Percentiles rank a stretch among this genome's conserved stretches.
Evolutionary conservation across 768 basidiomycete genomes (phyloP).

Genomic region (Mycena polygramma): DNA sequence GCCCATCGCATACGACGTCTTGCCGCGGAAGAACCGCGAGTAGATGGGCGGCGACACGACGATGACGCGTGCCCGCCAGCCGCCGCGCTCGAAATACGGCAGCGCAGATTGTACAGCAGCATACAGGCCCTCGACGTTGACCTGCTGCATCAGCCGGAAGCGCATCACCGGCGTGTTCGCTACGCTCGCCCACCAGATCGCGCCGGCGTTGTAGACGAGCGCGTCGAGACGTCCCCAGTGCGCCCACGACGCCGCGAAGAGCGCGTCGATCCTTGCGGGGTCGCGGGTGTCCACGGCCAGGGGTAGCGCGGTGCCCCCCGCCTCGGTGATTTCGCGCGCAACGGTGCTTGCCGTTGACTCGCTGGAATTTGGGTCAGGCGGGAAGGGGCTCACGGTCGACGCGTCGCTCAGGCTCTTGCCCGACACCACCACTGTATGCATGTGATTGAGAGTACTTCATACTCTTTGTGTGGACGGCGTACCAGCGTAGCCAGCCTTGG

Average conservation of each 20-base stretch:
- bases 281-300: slow-evolving; percentile 31
- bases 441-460: background rate
- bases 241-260: background rate
- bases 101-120: slow-evolving; percentile 33
- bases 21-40: slow-evolving; percentile 39
- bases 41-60: slow-evolving; percentile 40
- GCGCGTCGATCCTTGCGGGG: slow-evolving; percentile 20
- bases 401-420: slow-evolving; percentile 38
- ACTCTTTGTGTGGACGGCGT: background rate
- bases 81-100: slow-evolving; percentile 30
- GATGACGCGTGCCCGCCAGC: slow-evolving; percentile 34
- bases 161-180: slow-evolving; percentile 36
- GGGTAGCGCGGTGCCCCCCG: slow-evolving; percentile 32
- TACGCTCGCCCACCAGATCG: slow-evolving; percentile 38
- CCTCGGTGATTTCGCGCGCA: slow-evolving; percentile 35
- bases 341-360: slow-evolving; percentile 37
- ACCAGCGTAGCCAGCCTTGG: slow-evolving; percentile 36
- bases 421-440: slow-evolving; percentile 34
- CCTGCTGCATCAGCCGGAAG: slow-evolving; percentile 37
- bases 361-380: slow-evolving; percentile 34
- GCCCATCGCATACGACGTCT: slow-evolving; percentile 41
- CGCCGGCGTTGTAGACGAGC: slow-evolving; percentile 39
- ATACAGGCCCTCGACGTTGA: slow-evolving; percentile 38
- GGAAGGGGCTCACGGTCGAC: slow-evolving; percentile 27
- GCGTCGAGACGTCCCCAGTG: slow-evolving; percentile 35